These are phyloP conservation scores for Miscanthus lutarioriparius DNA, from an alignment of 176 grass and related monocot species.

Conservation along the genomic window DNA sequence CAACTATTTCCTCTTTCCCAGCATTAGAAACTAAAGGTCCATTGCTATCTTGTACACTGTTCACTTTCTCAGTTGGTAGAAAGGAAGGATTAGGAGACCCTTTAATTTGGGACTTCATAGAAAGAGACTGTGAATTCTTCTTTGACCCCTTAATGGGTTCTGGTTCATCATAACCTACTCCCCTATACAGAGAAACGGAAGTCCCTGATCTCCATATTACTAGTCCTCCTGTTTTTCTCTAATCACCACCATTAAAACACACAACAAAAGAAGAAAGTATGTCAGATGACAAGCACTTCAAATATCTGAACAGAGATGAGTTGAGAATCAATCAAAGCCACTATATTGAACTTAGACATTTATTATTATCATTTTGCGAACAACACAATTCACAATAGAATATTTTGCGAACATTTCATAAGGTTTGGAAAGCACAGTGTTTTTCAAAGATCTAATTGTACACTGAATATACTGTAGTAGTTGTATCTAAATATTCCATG, in stretches of 20 bases:
- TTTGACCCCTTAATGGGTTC: conserved; percentile 41
- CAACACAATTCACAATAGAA: not conserved
- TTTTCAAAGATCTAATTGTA: conserved; percentile 8
- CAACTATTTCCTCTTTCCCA: conserved; percentile 37
- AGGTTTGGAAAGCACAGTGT: not conserved
- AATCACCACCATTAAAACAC: conserved; percentile 15
- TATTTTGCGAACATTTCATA: not conserved
- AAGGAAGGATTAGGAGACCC: conserved; percentile 30
- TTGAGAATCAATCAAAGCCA: not conserved
- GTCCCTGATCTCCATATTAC: conserved; percentile 96
- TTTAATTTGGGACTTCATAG: conserved; percentile 37
- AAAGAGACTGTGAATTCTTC: conserved; percentile 37
- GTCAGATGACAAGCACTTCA: conserved; percentile 33
- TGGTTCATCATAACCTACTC: conserved; percentile 62
- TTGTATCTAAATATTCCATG: not conserved
- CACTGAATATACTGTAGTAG: not conserved
- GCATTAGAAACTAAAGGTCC: conserved; percentile 25
- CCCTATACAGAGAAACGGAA: conserved; percentile 88
- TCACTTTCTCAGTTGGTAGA: conserved; percentile 5
- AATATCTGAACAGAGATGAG: not conserved
- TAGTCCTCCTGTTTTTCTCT: conserved; percentile 98
- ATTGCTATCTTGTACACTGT: conserved; percentile 17
- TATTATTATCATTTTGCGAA: no score
- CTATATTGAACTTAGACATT: not conserved
- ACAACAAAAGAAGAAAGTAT: conserved; percentile 20